These are phyloP conservation scores for Hypoxylon intermedium DNA, from an alignment of 495 filamentous ascomycete genomes.

Conservation along the genomic window DNA sequence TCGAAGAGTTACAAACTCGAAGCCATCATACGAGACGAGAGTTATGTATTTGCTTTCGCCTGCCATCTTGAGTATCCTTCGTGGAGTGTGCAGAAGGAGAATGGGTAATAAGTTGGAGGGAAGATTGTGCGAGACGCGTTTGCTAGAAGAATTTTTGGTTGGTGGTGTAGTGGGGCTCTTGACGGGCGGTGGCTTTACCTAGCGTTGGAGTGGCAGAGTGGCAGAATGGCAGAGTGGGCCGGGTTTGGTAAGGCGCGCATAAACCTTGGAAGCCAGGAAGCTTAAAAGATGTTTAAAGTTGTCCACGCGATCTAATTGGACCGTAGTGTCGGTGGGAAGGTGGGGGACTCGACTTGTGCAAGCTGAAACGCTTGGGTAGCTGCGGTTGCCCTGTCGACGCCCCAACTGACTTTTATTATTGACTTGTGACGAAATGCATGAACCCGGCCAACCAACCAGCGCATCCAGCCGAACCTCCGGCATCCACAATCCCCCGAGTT, in stretches of 20 bases:
- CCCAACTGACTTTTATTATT: conserved; percentile 32
- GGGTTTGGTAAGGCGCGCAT: too few relatives aligned
- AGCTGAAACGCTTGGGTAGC: conserved; percentile 24
- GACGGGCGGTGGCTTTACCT: too few relatives aligned
- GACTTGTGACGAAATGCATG: conserved; percentile 46
- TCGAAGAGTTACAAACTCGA: conserved; percentile 84
- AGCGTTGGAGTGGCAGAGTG: too few relatives aligned
- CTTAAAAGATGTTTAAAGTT: too few relatives aligned
- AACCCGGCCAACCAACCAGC: conserved; percentile 35
- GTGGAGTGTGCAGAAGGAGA: not conserved
- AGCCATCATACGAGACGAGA: conserved; percentile 84
- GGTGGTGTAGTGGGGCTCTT: conserved; percentile 1
- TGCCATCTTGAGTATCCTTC: conserved; percentile 26
- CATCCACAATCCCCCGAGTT: conserved; percentile 18
- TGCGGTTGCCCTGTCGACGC: conserved; percentile 41
- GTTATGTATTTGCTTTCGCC: conserved; percentile 74
- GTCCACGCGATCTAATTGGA: too few relatives aligned
- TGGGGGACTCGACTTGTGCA: conserved; percentile 19
- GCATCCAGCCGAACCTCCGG: conserved; percentile 28
- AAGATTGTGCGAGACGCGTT: conserved; percentile 6
- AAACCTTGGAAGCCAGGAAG: too few relatives aligned
- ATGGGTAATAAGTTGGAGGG: not conserved
- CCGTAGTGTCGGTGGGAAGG: not conserved
- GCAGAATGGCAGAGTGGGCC: too few relatives aligned
- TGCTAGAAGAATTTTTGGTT: conserved; percentile 18